Evolutionary conservation across 305 asterid genomes (phyloP), one percentile per base, ranked within the genome.

Genomic region (Fraxinus sp.): DNA sequence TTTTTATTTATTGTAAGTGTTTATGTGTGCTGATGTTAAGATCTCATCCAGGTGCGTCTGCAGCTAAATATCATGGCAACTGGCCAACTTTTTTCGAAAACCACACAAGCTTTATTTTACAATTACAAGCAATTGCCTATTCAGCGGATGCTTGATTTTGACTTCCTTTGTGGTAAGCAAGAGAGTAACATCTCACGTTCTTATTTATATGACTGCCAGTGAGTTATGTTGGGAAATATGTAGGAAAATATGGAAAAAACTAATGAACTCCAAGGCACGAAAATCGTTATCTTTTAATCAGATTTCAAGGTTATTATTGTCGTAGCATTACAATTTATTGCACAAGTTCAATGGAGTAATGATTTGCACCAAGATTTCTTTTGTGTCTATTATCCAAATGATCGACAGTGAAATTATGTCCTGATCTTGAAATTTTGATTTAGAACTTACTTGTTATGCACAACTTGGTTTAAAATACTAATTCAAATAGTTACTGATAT

Each of bases 101-200:
- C 93, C 80, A 94, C 99, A 37, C 98, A 94, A 85, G 97, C 98
- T 18, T 85, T 96, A 52, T 96, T 96, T 85, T 96, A 96, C 86
- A 96, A 96, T 79, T 96, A 87, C 90, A 96, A 94, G 94, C 97
- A 93, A 72, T 92, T 92, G 37, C 98, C 97, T 1, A 91, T 95
- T 77, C 99, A 96, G 90, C 95, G 99, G 86, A 96, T 96, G 99
- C 98, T 96, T 86, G 99, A 96, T 86, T 96, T 96, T 87, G 99
- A 96, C 87, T 94, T 96, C 91, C 98, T 96, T 77, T 96, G 94
- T 82, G 99, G 99, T 96, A 72, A 57, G 90, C 79, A 83, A 39
- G 13, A 26, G 78, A 74, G 59, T 18, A 57, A 11, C 39, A 81
- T 73, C 35, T 84, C 59, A 44, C 9, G 74, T 68, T 18, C n/a